Conservation (phyloP, 2,329 filamentous ascomycete species). For the Pseudopithomyces chartarum region DNA sequence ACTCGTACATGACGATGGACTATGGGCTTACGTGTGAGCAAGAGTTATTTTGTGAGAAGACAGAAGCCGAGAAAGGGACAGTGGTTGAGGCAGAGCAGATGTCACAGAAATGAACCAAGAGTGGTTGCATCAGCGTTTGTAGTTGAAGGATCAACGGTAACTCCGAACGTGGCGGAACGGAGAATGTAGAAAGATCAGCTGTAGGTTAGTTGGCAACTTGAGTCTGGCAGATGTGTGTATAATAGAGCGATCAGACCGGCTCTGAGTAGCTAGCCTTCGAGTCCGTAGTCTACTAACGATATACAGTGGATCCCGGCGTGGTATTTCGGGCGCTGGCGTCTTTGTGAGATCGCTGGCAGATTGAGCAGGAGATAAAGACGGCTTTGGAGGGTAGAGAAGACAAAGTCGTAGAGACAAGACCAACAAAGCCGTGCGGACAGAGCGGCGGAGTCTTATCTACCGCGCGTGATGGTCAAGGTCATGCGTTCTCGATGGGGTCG, state of each 20-base stretch:
- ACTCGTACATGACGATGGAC: constrained; percentile 13
- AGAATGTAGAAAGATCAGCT: constrained; percentile 12
- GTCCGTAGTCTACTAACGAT: constrained; percentile 18
- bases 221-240: constrained; percentile 18
- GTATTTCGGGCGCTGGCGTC: constrained; percentile 28
- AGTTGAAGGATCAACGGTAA: constrained; percentile 22
- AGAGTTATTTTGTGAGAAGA: constrained; percentile 51
- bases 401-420: constrained; percentile 13
- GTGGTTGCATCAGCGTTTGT: constrained; percentile 39
- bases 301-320: constrained; percentile 8
- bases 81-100: constrained; percentile 46
- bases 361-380: constrained; percentile 9
- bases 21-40: constrained; percentile 53
- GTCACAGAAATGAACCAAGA: constrained; percentile 46
- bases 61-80: constrained; percentile 47
- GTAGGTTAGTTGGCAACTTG: constrained; percentile 26
- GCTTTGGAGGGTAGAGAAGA: constrained; percentile 8
- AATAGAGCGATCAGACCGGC: constrained; percentile 16
- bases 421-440: neutral
- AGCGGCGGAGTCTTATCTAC: constrained; percentile 31
- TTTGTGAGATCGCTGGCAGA: constrained; percentile 20
- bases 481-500: constrained; percentile 32
- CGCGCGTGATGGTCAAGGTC: constrained; percentile 32
- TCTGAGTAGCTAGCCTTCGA: constrained; percentile 15
- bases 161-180: constrained; percentile 2